Base-by-base conservation (phyloP, 805 yeast species). In the Ogataea degrootiae region DNA sequence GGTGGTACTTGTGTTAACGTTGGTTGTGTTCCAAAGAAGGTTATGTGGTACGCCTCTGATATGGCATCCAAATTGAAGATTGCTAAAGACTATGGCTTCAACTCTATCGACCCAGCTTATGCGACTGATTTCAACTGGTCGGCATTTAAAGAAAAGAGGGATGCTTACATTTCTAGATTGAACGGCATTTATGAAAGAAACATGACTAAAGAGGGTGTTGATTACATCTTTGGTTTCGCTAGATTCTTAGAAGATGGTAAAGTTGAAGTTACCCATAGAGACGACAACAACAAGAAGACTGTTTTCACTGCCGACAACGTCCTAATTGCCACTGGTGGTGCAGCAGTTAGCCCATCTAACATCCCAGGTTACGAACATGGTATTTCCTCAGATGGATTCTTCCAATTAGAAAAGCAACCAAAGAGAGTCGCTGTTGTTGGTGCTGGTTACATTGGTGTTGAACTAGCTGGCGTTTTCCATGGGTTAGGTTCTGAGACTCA, bases 1-100 rank as follows among this genome's bases (percentile, higher is more conserved):
- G 99, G 99, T 49, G 99, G 99, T 29, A 94, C 99, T 38, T 94
- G 99, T 77, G 99, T 94, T 52, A 94, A 94, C 66, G 98, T 92
- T 39, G 99, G 99, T 19, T 94, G 99, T 76, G 99, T 94, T 42
- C 99, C 99, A 42, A 94, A 94, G 75, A 94, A 94, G 67, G 89
- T 94, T 41, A 91, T 94, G 97, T 94, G 99, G 99, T 85, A 91
- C 59, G 97, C 97, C 11, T 83, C 94, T 31, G 97, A 91, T 59
- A 69, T 88, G 66, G 97, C 97, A 17, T 77, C 79, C 53, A 83
- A 82, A 61, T 72, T 86, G 51, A 70, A 74, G 39, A 84, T 87
- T 42, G 96, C 96, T 51, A 72, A 77, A 55, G 88, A 85, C 53
- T 94, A 92, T 64, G 96, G 97, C 0, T 84, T 94, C 55, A 69